Evolutionary conservation across 1,139 yeast species (phyloP), one percentile per base, ranked within the genome.

Genomic region (Candida gigantensis): DNA sequence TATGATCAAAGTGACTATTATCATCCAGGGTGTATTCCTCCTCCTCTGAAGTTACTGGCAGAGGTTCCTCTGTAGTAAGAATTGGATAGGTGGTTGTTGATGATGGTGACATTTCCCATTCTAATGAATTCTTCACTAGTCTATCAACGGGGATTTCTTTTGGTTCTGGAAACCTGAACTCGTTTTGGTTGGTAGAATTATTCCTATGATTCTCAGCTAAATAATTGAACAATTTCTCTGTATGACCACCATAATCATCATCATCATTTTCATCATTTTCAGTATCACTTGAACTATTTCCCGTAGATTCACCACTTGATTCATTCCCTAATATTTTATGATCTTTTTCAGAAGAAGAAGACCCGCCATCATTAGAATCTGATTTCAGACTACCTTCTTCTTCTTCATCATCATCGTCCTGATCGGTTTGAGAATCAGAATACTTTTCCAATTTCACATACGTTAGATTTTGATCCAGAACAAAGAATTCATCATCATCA

Each of bases 261-360:
- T 20, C 21, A 6, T 25, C 35, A 24, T 18, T 28, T 9, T 26
- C 28, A n/a, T 26, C 28, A 15, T 17, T 31, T 7, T 13, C 8
- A 19, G 11, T 15, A 16, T 8, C 21, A 7, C 12, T 12, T 11
- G 11, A n/a, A 10, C 12, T 21, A 23, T n/a, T 20, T 12, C 19
- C 20, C 10, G 5, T 10, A 8, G 24, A 14, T 2, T 6, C 6
- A 9, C 17, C 26, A 24, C 29, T 15, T 12, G 24, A 18, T 6
- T 7, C 6, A n/a, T 23, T 11, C 13, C 11, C 13, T 23, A n/a
- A 13, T 9, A 12, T 12, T 11, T 6, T n/a, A 6, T 23, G 25
- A 7, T 9, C 13, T n/a, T 18, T 21, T 18, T 19, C 4, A 6
- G 26, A 15, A 14, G 16, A 15, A 2, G n/a, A 7, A 11, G 24